phyloP scores from a whole-genome alignment of 2,329 filamentous ascomycete genomes.

The Graphilbum fragrans region DNA sequence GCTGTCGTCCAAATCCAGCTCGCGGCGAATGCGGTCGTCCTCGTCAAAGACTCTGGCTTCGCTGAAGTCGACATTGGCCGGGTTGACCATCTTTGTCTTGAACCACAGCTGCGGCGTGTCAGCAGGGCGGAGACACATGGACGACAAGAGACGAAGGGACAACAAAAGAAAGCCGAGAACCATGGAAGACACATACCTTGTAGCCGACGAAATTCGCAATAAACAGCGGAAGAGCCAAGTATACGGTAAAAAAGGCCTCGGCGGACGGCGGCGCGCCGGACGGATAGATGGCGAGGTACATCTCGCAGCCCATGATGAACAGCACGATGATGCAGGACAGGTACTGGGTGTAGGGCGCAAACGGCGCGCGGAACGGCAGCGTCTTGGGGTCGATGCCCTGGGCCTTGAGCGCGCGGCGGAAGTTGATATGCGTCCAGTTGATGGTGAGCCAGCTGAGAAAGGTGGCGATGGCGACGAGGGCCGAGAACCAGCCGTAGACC shows the following conservation, averaged over 20 bases:
- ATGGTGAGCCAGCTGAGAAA: slow-evolving; percentile 62
- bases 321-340: slow-evolving; percentile 12
- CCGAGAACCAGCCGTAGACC: slow-evolving; percentile 63
- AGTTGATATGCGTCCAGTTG: slow-evolving; percentile 48
- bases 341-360: slow-evolving; percentile 24
- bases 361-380: slow-evolving; percentile 34
- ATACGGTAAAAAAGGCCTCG: slow-evolving; percentile 51
- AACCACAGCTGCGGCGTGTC: background rate
- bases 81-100: slow-evolving; percentile 36
- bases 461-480: slow-evolving; percentile 55
- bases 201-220: slow-evolving; percentile 51
- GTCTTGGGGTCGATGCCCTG: slow-evolving; percentile 43
- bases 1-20: background rate
- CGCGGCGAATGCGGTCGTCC: background rate
- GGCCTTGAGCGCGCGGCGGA: slow-evolving; percentile 42
- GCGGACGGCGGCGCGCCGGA: slow-evolving; percentile 47
- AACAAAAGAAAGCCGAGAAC: too few relatives aligned
- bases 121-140: too few relatives aligned
- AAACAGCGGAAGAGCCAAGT: slow-evolving; percentile 22
- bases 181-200: slow-evolving; percentile 35
- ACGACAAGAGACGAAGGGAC: too few relatives aligned
- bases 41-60: slow-evolving; percentile 2
- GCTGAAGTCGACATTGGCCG: slow-evolving; percentile 37
- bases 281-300: slow-evolving; percentile 14
- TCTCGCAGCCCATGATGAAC: slow-evolving; percentile 52